Evolutionary conservation across 1,284 basidiomycete species (phyloP).

Genomic region (Leccinum pallidistipes): DNA sequence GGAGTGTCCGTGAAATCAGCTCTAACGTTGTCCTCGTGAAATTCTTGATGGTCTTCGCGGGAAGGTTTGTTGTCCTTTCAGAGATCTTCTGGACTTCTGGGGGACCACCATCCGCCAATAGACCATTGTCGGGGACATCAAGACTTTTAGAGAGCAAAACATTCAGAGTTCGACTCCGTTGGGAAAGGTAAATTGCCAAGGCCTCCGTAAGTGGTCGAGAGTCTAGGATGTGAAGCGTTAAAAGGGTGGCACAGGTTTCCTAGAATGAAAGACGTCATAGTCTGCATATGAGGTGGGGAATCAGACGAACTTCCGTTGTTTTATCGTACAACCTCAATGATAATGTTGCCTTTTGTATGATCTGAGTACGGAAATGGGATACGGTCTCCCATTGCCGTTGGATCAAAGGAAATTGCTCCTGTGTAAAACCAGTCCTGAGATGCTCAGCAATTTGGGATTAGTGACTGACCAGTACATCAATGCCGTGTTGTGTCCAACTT

Average conservation of each 20-base stretch:
- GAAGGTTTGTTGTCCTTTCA: constrained; percentile 15
- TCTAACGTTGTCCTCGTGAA: constrained; percentile 52
- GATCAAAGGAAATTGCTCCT: constrained; percentile 81
- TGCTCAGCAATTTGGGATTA: constrained; percentile 1
- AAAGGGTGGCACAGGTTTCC: constrained; percentile 72
- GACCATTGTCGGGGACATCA: constrained; percentile 15
- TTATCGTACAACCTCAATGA: constrained; percentile 60
- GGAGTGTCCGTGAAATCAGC: constrained; percentile 56
- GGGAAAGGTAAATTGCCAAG: constrained; percentile 65
- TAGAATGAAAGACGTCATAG: constrained; percentile 30
- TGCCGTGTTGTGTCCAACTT: constrained; percentile 59
- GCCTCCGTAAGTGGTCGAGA: constrained; percentile 75
- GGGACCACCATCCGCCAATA: constrained; percentile 37
- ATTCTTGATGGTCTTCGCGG: constrained; percentile 42
- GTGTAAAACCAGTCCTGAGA: constrained; percentile 5
- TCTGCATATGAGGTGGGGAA: background rate
- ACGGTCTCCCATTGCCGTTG: constrained; percentile 90
- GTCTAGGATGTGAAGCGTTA: constrained; percentile 83
- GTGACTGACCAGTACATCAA: constrained; percentile 58
- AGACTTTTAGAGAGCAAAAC: constrained; percentile 42
- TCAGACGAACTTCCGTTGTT: constrained; percentile 47
- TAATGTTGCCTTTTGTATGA: constrained; percentile 78
- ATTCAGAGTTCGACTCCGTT: constrained; percentile 68
- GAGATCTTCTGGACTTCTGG: constrained; percentile 21
- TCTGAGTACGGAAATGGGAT: constrained; percentile 80